phyloP scores from a whole-genome alignment of 2,329 filamentous ascomycete species.

The Aspergillus thermomutatus region DNA sequence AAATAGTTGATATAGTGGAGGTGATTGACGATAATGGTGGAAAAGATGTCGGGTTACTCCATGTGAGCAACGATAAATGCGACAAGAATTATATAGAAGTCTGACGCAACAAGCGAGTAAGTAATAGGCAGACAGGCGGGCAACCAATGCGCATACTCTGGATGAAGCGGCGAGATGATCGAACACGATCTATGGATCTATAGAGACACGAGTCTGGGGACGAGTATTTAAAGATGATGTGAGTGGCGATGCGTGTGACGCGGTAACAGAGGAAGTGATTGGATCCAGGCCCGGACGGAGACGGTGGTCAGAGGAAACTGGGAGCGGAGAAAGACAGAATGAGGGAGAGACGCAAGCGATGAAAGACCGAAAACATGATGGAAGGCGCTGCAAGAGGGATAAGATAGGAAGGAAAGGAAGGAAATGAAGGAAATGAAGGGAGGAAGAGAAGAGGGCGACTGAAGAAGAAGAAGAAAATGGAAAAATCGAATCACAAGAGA shows the following conservation, averaged over 20 bases:
- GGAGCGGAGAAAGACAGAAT: neutral
- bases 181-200: neutral
- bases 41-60: neutral
- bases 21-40: neutral
- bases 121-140: neutral
- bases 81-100: neutral
- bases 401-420: conserved; percentile 1
- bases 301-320: neutral
- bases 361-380: neutral
- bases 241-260: neutral
- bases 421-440: conserved; percentile 4
- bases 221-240: neutral
- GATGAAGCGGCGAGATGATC: neutral
- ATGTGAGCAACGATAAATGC: neutral
- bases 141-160: neutral
- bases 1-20: neutral
- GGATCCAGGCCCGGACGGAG: neutral
- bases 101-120: neutral
- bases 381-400: conserved; percentile 1
- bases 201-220: neutral
- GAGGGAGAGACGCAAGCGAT: neutral
- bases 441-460: neutral
- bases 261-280: neutral
- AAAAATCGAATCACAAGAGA: neutral
- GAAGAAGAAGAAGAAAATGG: conserved; percentile 6